Evolutionary conservation across 1,139 yeast species (phyloP), one percentile per base, ranked within the genome.

Genomic region (Kazachstania sp.): DNA sequence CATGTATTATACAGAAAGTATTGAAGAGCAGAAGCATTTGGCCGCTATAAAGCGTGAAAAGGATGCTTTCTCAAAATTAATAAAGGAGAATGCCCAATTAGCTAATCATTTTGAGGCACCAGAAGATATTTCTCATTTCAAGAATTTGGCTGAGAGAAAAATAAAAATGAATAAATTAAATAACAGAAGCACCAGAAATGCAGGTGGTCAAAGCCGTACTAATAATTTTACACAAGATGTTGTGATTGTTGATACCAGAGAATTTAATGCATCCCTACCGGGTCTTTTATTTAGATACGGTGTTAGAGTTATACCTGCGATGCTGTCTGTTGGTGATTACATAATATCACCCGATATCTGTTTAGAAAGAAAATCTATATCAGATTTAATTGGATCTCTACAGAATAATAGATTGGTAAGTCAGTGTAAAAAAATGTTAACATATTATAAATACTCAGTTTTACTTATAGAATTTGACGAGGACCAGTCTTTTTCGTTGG

Each of bases 321-420:
- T 84, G 79, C 69, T 94, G 36, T 82, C 95, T 0, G 94, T 94
- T 4, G 98, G 97, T 3, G 99, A 94, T 67, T 94, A 90, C 63
- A 77, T 94, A 45, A 64, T 92, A 1, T 79, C 95, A 0, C 95
- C 97, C 0, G 80, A 78, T 48, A 82, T 92, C 4, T 90, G 96
- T 59, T 79, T 94, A 23, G 99, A 94, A 64, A 78, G 99, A 58
- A 94, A 94, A 61, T 82, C 97, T 1, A 79, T 94, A 13, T 81
- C 92, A 0, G 99, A 94, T 73, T 73, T 94, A 59, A 79, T 86
- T 30, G 78, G 81, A 2, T 85, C 95, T 61, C 81, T 94, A 59
- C 83, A 82, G 47, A 83, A 85, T 59, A 97, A 97, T 0, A 71
- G 98, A 48, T 69, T 94, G 30, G 83, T 76, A 53, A 77, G 81